phyloP scores from a whole-genome alignment of 345 rosid species.

The Eucalyptus polyanthemos region DNA sequence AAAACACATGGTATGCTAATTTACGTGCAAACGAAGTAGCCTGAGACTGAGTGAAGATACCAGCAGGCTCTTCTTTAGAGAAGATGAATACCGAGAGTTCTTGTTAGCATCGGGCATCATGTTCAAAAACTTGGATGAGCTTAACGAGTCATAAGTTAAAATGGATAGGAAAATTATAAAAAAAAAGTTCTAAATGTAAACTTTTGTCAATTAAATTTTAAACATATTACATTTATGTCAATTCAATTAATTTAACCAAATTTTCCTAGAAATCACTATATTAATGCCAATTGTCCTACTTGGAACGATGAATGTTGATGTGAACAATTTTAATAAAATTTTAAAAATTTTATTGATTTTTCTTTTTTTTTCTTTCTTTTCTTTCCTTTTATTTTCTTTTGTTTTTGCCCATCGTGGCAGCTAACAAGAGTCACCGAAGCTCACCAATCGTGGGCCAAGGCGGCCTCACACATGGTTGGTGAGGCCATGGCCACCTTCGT shows the following conservation, averaged over 20 bases:
- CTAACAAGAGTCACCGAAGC: accelerated
- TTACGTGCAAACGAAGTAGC: background rate
- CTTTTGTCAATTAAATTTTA: background rate
- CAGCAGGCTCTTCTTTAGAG: background rate
- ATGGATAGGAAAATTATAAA: background rate
- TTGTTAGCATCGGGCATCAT: background rate
- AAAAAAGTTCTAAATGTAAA: too few species aligned
- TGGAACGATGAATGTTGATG: accelerated
- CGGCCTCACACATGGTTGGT: accelerated
- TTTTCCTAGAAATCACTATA: accelerated
- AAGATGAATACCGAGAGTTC: background rate
- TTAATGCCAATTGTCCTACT: accelerated
- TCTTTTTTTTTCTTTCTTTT: too few species aligned
- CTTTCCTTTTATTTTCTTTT: too few species aligned
- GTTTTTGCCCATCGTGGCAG: accelerated
- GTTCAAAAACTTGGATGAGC: background rate
- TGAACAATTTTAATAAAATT: accelerated
- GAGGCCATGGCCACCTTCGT: background rate
- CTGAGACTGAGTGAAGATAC: background rate
- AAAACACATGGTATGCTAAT: background rate
- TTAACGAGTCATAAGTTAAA: background rate
- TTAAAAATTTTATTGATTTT: too few species aligned
- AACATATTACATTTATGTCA: too few species aligned
- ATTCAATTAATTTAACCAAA: accelerated
- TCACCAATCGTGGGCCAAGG: accelerated